Evolutionary conservation across 2,329 filamentous ascomycete genomes (phyloP), one percentile per base, ranked within the genome.

Genomic region (Gyromitra esculenta): DNA sequence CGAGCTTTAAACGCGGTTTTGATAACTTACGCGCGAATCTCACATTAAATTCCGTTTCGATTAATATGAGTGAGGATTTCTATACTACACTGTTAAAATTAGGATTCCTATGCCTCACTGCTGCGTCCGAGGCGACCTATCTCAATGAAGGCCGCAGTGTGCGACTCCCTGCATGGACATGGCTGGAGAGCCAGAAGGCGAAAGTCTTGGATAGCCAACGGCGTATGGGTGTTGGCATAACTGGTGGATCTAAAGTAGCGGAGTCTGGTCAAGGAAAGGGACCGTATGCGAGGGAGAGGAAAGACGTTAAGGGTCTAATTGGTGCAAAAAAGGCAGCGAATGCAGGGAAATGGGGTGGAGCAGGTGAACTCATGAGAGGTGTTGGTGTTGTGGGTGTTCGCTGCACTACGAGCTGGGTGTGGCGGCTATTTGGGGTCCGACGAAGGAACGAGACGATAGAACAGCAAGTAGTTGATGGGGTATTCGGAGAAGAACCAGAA

Each of bases 41-140:
- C 1, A 94, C 96, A 11, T 87, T 97, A 25, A 91, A 92, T 0
- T 70, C 76, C 3, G 62, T 78, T n/a, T 91, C 91, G 50, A 89
- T 97, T 48, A 92, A 91, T 56, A 90, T 92, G 86, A 90, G 93
- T 71, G 96, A 98, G 86, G 96, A 99, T 82, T 97, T 98, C 82
- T 99, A 98, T 82, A 97, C 94, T 0, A 92, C 93, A 0, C 86
- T 98, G 3, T 87, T 98, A 1, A 91, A 94, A 76, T 89, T 93
- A 45, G 96, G 96, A 0, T 97, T 97, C 82, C 91, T 90, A 9
- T 90, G 95, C 11, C 89, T 98, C 77, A 97, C 93, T 0, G 95
- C 96, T 83, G 96, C 96, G 0, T 97, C 93, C 81, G 94, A 98
- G 83, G 95, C 95, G 2, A 96, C 98, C 0, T 98, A 97, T 82